A percentile compares a stretch with the other conserved stretches of the same genome.
These are phyloP conservation scores for Penicillium freii DNA, from an alignment of 2,329 filamentous ascomycete genomes.

Conservation along the genomic window DNA sequence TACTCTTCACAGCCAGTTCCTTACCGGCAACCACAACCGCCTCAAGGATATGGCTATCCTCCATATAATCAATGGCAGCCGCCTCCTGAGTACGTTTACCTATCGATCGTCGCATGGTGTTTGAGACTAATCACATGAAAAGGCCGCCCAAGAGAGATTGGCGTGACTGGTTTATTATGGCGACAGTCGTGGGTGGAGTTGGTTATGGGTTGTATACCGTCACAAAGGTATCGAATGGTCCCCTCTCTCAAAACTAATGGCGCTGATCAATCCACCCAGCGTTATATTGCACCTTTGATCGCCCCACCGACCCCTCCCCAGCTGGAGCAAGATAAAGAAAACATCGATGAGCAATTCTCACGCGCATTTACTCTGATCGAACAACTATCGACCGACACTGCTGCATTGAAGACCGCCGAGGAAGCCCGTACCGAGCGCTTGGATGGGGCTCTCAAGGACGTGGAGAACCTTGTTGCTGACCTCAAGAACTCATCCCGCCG, in stretches of 20 bases:
- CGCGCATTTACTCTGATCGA: conserved; percentile 88
- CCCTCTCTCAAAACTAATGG: background rate
- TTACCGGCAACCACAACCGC: conserved; percentile 43
- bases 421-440: conserved; percentile 77
- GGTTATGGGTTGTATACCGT: conserved; percentile 85
- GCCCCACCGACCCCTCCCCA: conserved; percentile 91
- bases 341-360: conserved; percentile 90
- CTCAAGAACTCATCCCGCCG: conserved; percentile 78
- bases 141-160: conserved; percentile 78
- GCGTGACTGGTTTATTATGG: conserved; percentile 99
- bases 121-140: conserved; percentile 13
- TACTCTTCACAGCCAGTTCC: conserved; percentile 46
- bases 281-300: conserved; percentile 87
- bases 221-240: conserved; percentile 62
- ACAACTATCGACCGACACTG: conserved; percentile 86
- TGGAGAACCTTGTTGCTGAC: conserved; percentile 78
- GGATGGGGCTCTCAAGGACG: conserved; percentile 75
- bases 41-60: conserved; percentile 50
- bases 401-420: conserved; percentile 82
- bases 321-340: conserved; percentile 88
- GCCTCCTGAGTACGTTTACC: conserved; percentile 51
- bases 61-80: conserved; percentile 54
- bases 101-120: background rate
- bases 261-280: conserved; percentile 49
- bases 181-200: conserved; percentile 86